Evolutionary conservation across 768 basidiomycete genomes (phyloP).

Genomic region (Chiua virens): DNA sequence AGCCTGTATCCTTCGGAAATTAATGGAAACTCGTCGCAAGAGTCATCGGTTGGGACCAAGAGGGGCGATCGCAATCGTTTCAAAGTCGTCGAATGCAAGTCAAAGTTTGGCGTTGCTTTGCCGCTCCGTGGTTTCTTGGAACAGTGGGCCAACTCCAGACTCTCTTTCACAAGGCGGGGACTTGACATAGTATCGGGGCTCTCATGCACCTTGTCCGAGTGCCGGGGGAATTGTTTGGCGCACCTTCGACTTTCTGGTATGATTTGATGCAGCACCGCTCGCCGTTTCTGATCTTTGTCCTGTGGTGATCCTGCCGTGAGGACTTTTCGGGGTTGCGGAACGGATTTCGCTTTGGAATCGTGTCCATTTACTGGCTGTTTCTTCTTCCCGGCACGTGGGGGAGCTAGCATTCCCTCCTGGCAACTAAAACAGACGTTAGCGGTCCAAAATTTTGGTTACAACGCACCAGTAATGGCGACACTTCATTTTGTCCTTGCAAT

Average conservation of each 20-base stretch:
- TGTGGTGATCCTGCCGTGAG: constrained; percentile 1
- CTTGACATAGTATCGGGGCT: constrained; percentile 44
- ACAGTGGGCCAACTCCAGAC: no score
- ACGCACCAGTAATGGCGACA: constrained; percentile 74
- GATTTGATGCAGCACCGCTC: neutral
- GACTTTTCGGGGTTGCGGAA: neutral
- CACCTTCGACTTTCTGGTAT: constrained; percentile 20
- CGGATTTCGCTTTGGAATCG: constrained; percentile 4
- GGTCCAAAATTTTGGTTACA: neutral
- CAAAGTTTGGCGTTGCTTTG: constrained; percentile 43
- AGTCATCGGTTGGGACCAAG: constrained; percentile 25
- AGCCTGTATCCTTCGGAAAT: constrained; percentile 22
- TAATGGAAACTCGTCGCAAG: constrained; percentile 36
- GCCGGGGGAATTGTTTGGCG: constrained; percentile 32
- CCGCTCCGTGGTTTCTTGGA: constrained; percentile 1
- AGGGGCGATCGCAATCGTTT: constrained; percentile 23
- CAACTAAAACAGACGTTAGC: constrained; percentile 50
- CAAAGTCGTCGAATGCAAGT: constrained; percentile 45
- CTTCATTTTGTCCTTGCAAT: constrained; percentile 72
- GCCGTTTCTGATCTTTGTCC: constrained; percentile 1
- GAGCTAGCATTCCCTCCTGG: no score
- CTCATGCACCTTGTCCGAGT: constrained; percentile 45
- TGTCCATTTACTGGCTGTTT: no score
- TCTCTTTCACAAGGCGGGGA: no score
- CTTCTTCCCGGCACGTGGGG: no score